These are phyloP conservation scores for Fusarium palustre DNA, from an alignment of 2,329 filamentous ascomycete species.

Conservation along the genomic window DNA sequence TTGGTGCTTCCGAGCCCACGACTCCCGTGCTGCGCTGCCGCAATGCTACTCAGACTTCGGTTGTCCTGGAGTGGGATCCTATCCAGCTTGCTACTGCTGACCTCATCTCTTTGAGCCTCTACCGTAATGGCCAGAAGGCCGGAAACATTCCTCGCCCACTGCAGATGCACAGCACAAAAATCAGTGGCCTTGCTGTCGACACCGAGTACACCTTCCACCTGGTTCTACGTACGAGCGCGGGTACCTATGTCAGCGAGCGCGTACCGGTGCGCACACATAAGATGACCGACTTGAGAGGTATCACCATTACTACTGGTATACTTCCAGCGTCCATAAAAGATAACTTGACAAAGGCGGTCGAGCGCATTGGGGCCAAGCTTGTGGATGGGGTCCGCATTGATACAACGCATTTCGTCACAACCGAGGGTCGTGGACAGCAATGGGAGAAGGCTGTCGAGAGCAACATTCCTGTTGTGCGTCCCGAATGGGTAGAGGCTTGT, in stretches of 20 bases:
- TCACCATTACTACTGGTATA: constrained; percentile 92
- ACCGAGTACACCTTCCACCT: constrained; percentile 96
- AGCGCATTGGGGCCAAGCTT: constrained; percentile 91
- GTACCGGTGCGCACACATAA: constrained; percentile 92
- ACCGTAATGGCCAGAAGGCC: constrained; percentile 96
- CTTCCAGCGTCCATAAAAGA: constrained; percentile 80
- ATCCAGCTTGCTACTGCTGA: constrained; percentile 93
- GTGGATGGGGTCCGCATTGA: constrained; percentile 93
- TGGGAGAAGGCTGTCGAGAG: constrained; percentile 99
- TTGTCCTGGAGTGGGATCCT: constrained; percentile 98
- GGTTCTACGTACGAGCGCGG: constrained; percentile 89
- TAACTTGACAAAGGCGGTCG: constrained; percentile 78
- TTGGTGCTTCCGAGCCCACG: constrained; percentile 82
- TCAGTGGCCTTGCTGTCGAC: constrained; percentile 94
- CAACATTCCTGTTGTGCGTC: constrained; percentile 96
- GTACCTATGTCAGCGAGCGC: constrained; percentile 85
- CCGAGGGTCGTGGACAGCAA: constrained; percentile 85
- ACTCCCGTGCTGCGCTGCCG: constrained; percentile 87
- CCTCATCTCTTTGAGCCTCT: constrained; percentile 87
- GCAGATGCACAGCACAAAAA: constrained; percentile 95
- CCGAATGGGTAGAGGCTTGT: constrained; percentile 98
- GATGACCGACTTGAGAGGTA: constrained; percentile 96
- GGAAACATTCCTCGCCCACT: constrained; percentile 90
- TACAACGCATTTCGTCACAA: constrained; percentile 98
- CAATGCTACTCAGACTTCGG: constrained; percentile 98